Evolutionary conservation across 192 early-diverging fungal genomes (phyloP), one percentile per base, ranked within the genome.

Genomic region (Gonapodya prolifera): DNA sequence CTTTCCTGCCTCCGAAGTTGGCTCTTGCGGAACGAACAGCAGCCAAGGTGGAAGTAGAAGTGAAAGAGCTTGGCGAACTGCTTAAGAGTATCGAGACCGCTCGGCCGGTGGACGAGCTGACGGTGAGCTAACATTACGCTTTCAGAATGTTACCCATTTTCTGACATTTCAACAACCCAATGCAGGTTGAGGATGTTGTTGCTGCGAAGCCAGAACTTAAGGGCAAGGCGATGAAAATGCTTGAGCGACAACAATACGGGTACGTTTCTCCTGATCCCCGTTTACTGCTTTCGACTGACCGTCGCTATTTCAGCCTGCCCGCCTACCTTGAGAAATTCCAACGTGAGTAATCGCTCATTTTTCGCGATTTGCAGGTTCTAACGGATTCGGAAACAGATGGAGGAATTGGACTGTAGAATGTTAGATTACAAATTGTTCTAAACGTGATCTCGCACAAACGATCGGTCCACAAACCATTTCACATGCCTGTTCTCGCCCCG

Each of bases 281-380:
- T 61, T 8, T 23, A 61, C 8, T 16, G 45, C 45, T 16, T 61
- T 61, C 45, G 45, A 16, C 8, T 23, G 8, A 16, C 23, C 45
- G 8, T 61, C 45, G 8, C 45, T 8, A 61, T 23, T 8, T 61
- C 45, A 88, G 83, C 35, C 91, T 96, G 74, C 94, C 95, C 70
- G 95, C 94, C 75, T 99, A 99, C 89, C 94, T 96, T 87, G 94
- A 96, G 85, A 94, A 91, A 89, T 97, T 94, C 45, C 45, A 61
- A 61, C 45, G 45, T 61, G 45, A 61, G 45, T 61, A 16, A 23
- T 61, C 8, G 45, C 45, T 61, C 45, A 61, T 61, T 61, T 61
- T 23, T 61, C 45, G n/a, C n/a, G n/a, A n/a, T n/a, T n/a, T n/a
- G n/a, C n/a, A n/a, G n/a, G n/a, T n/a, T n/a, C n/a, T n/a, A n/a